Evolutionary conservation across 2,329 filamentous ascomycete genomes (phyloP).

Genomic region (Bipolaris cookei): DNA sequence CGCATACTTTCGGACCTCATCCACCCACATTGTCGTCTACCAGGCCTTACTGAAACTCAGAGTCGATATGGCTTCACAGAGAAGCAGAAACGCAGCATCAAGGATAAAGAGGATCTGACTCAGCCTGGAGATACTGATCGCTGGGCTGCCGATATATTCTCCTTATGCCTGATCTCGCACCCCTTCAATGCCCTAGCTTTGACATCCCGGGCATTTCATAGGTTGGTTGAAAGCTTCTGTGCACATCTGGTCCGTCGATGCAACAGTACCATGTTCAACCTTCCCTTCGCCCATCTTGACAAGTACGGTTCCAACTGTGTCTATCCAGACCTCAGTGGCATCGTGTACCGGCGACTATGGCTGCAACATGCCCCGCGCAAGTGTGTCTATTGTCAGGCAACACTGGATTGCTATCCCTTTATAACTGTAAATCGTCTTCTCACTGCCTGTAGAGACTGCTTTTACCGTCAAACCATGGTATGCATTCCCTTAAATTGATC

Average conservation of each 20-base stretch:
- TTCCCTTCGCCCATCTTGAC: slow-evolving; percentile 35
- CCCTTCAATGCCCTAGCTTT: slow-evolving; percentile 38
- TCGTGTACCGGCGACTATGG: slow-evolving; percentile 42
- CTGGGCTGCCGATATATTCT: slow-evolving; percentile 39
- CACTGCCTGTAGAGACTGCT: slow-evolving; percentile 36
- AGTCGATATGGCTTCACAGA: slow-evolving; percentile 30
- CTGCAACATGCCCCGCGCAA: slow-evolving; percentile 37
- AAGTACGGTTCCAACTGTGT: slow-evolving; percentile 26
- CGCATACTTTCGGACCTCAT: slow-evolving; percentile 40
- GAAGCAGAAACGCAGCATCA: slow-evolving; percentile 24
- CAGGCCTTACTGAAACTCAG: slow-evolving; percentile 38
- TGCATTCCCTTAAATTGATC: background rate
- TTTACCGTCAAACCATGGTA: slow-evolving; percentile 40
- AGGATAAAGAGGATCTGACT: slow-evolving; percentile 29
- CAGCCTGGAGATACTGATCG: slow-evolving; percentile 33
- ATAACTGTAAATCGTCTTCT: slow-evolving; percentile 24
- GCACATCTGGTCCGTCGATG: slow-evolving; percentile 32
- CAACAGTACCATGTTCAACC: slow-evolving; percentile 37
- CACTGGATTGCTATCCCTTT: slow-evolving; percentile 37
- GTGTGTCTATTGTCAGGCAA: slow-evolving; percentile 37
- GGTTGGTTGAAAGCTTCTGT: slow-evolving; percentile 36
- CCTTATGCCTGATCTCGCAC: slow-evolving; percentile 29
- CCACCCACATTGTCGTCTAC: slow-evolving; percentile 37
- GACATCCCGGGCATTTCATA: slow-evolving; percentile 30
- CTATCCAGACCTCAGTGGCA: slow-evolving; percentile 34